Conservation (phyloP, 345 rosid species). For the Syzygium grande region DNA sequence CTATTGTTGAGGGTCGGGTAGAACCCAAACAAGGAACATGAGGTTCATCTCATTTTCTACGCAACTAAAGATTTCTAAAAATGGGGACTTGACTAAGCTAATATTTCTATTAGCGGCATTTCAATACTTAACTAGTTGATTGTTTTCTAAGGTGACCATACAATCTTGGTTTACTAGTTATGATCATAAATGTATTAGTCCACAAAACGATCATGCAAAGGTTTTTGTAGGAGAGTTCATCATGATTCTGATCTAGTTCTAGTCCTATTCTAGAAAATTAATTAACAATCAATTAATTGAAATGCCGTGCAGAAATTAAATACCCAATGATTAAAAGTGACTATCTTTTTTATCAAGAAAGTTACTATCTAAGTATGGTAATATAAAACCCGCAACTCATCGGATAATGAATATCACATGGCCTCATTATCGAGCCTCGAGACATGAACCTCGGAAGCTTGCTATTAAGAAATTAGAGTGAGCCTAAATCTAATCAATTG, state of each 20-base stretch:
- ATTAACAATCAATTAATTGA: background rate
- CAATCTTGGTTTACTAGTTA: no score
- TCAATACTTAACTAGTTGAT: background rate
- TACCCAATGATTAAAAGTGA: background rate
- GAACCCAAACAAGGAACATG: accelerated
- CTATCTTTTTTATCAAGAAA: background rate
- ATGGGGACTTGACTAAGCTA: accelerated
- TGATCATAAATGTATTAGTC: background rate
- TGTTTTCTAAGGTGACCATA: background rate
- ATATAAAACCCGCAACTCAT: no score
- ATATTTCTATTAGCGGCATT: accelerated
- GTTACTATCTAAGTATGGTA: no score
- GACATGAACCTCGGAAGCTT: background rate
- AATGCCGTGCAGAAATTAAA: background rate
- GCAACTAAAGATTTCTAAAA: accelerated
- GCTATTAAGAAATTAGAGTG: background rate
- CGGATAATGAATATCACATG: no score
- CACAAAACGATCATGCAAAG: background rate
- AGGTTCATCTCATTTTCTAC: accelerated
- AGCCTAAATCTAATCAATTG: background rate
- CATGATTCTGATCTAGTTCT: background rate
- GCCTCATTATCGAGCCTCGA: background rate
- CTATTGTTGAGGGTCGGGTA: accelerated
- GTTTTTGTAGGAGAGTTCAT: background rate
- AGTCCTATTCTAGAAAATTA: background rate